Conservation (phyloP, 2,329 filamentous ascomycete genomes). For the Colletotrichum endophyticum region DNA sequence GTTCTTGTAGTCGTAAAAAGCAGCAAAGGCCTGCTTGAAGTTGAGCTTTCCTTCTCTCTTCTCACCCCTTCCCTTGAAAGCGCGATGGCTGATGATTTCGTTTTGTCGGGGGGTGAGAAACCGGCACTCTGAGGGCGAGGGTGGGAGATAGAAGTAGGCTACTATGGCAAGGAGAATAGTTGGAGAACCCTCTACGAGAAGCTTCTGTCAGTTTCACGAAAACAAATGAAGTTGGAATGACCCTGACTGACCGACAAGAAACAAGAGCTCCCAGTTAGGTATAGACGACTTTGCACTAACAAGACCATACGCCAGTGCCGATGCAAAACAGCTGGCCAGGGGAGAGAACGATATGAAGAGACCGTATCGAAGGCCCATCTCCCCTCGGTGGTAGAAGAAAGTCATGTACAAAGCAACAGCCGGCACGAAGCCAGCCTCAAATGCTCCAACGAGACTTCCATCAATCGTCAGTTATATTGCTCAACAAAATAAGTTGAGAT, state of each 20-base stretch:
- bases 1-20: slow-evolving; percentile 53
- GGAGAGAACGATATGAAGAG: slow-evolving; percentile 73
- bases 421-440: slow-evolving; percentile 46
- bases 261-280: slow-evolving; percentile 68
- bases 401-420: slow-evolving; percentile 48
- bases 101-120: slow-evolving; percentile 65
- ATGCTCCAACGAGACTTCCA: slow-evolving; percentile 37
- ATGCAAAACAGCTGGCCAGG: slow-evolving; percentile 71
- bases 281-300: slow-evolving; percentile 60
- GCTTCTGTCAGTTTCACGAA: not conserved
- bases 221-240: not conserved
- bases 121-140: slow-evolving; percentile 53
- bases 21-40: slow-evolving; percentile 49
- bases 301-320: slow-evolving; percentile 69
- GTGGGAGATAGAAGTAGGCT: slow-evolving; percentile 59
- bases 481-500: slow-evolving; percentile 28
- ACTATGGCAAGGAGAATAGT: slow-evolving; percentile 58
- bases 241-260: slow-evolving; percentile 53
- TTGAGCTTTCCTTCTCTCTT: slow-evolving; percentile 51
- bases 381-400: slow-evolving; percentile 54
- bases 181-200: slow-evolving; percentile 56
- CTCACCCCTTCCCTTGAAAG: slow-evolving; percentile 48
- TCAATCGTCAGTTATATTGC: not conserved
- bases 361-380: slow-evolving; percentile 74
- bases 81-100: slow-evolving; percentile 57